Base-by-base conservation (phyloP, 2,329 filamentous ascomycete genomes). In the Microcera coccophila region DNA sequence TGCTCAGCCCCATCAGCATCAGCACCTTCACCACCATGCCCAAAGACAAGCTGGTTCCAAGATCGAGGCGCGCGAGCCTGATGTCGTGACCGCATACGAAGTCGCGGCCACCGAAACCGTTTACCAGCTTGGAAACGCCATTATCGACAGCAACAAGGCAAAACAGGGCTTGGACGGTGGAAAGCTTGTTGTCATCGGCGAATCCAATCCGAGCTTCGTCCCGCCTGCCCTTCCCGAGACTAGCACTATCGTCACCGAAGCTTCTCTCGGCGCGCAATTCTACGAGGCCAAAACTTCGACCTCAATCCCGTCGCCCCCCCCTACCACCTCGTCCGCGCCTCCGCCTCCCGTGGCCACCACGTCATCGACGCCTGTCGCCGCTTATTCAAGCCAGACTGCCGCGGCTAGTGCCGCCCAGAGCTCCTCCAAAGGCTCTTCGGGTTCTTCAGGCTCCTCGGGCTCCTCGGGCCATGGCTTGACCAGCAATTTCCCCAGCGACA, bases 401-500 rank as follows among this genome's bases (percentile, higher is more conserved):
- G 42, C 39, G 24, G 40, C 54, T n/a, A 46, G 18, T 44, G 56
- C 20, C 42, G 52, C 36, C 48, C 53, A 44, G 17, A 31, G 50
- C 16, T 33, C 50, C n/a, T n/a, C 36, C 41, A 28, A 32, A 4
- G 50, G 50, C 28, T 58, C 20, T 53, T 32, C 46, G 42, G 29
- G 41, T 41, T 17, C 50, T 36, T 49, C 62, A 18, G 55, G 50
- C 41, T 53, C 50, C 43, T 41, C 42, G 19, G 46, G 50, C 49
- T 51, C 47, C 50, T 43, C 46, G 42, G 47, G 62, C 24, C 71
- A 65, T 18, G 87, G 86, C 38, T 53, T 91, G 41, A 72, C 81
- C 52, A 68, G 70, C 14, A 70, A 82, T 7, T 97, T 97, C 74
- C 86, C 85, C 11, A 84, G 84, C 64, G 87, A 87, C 46, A 66